These are phyloP conservation scores for Globisporangium alternatum DNA, from an alignment of 352 stramenopile genomes.

Conservation along the genomic window DNA sequence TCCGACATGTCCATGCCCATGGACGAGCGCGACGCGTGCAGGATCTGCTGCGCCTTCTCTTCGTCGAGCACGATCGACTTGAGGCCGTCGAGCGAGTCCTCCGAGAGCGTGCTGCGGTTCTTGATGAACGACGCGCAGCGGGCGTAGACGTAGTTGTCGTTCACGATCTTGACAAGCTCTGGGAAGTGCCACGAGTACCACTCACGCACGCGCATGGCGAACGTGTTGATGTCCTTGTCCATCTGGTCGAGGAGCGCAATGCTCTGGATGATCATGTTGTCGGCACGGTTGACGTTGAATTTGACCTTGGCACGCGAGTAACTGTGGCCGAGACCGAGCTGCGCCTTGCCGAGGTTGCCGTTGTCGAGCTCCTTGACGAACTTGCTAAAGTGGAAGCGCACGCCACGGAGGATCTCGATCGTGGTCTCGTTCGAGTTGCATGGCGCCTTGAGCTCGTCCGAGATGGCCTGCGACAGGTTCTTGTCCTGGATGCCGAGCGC, in stretches of 20 bases:
- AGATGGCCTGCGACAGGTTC: conserved; percentile 93
- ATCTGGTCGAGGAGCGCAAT: conserved; percentile 99
- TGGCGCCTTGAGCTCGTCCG: conserved; percentile 91
- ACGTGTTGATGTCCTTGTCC: conserved; percentile 99
- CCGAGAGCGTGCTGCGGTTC: conserved; percentile 80
- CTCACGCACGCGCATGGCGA: conserved; percentile 99
- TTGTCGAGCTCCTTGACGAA: conserved; percentile 98
- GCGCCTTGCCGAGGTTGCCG: conserved; percentile 96
- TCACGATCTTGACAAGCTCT: conserved; percentile 99
- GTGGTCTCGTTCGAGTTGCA: conserved; percentile 98
- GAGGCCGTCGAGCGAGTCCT: conserved; percentile 81
- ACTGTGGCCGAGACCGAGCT: conserved; percentile 98
- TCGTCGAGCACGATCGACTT: conserved; percentile 97
- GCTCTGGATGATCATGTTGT: conserved; percentile 99
- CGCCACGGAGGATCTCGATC: conserved; percentile 95
- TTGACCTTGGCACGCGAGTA: conserved; percentile 99
- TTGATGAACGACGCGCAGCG: conserved; percentile 97
- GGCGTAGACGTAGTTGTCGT: conserved; percentile 99
- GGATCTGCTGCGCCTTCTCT: conserved; percentile 93
- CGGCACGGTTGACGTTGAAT: conserved; percentile 99
- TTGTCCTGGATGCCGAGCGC: conserved; percentile 93
- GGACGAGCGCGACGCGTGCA: conserved; percentile 93
- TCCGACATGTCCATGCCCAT: conserved; percentile 99
- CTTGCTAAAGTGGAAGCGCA: conserved; percentile 96
- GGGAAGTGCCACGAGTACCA: conserved; percentile 99